Evolutionary conservation across 73 alveolate species (phyloP).

Genomic region (Symbiodinium natans): DNA sequence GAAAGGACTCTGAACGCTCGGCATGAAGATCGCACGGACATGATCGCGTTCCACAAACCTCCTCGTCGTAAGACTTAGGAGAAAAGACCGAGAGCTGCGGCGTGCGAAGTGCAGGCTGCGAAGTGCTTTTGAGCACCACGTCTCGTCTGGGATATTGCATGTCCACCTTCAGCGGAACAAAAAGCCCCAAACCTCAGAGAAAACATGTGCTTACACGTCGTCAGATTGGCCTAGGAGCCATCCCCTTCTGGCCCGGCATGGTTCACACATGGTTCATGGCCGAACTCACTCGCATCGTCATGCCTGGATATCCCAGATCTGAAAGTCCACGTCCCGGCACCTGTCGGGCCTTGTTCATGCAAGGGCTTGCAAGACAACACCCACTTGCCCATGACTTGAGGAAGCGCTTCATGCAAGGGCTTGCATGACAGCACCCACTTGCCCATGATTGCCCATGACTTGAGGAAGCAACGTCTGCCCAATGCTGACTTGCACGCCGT

Average conservation of each 20-base stretch:
- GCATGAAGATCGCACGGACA: too few relatives aligned
- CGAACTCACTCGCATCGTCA: too few relatives aligned
- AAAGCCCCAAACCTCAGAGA: too few relatives aligned
- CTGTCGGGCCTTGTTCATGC: slow-evolving; percentile 25
- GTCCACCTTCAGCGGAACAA: slow-evolving; percentile 23
- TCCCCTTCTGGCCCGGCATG: too few relatives aligned
- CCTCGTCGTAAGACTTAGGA: neutral
- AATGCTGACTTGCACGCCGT: slow-evolving; percentile 14
- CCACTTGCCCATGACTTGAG: neutral
- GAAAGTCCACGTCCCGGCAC: slow-evolving; percentile 67
- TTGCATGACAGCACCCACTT: neutral
- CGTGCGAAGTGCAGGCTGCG: slow-evolving; percentile 78
- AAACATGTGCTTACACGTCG: too few relatives aligned
- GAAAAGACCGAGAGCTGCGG: neutral
- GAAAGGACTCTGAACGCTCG: too few relatives aligned
- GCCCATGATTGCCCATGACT: too few relatives aligned
- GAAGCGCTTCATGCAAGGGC: neutral
- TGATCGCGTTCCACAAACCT: too few relatives aligned
- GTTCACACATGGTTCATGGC: too few relatives aligned
- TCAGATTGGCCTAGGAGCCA: too few relatives aligned
- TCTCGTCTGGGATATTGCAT: slow-evolving; percentile 56
- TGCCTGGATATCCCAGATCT: slow-evolving; percentile 70
- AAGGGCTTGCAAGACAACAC: neutral
- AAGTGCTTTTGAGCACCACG: slow-evolving; percentile 72
- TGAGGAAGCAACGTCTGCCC: slow-evolving; percentile 19